A percentile compares a stretch with the other conserved stretches of the same genome.
Conservation (phyloP, 805 yeast genomes). For the Candida nitratophila region DNA sequence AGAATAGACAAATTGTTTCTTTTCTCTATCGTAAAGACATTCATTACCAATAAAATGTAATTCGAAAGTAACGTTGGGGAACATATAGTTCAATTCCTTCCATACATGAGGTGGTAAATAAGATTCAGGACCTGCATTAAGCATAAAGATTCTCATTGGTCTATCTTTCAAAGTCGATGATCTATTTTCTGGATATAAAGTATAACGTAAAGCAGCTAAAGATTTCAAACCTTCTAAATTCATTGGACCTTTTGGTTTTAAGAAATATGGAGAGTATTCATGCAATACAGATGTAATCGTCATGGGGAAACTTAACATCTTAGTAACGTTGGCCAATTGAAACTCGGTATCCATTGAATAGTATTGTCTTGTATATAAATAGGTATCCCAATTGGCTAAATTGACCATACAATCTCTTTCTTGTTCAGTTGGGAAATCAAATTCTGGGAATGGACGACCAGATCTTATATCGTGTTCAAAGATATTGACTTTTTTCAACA, state of each 20-base stretch:
- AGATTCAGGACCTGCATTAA: conserved; percentile 91
- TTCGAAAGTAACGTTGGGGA: conserved; percentile 79
- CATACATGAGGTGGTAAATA: conserved; percentile 92
- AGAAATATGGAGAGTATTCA: conserved; percentile 75
- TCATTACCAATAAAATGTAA: conserved; percentile 94
- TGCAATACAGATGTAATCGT: conserved; percentile 82
- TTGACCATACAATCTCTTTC: conserved; percentile 70
- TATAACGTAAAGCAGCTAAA: conserved; percentile 84
- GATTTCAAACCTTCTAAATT: conserved; percentile 92
- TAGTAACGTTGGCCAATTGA: conserved; percentile 91
- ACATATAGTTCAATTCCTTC: conserved; percentile 83
- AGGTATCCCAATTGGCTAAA: conserved; percentile 85
- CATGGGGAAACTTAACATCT: conserved; percentile 87
- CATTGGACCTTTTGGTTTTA: conserved; percentile 80
- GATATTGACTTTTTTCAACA: conserved; percentile 78
- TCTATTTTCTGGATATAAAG: conserved; percentile 69
- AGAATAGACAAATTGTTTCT: conserved; percentile 51
- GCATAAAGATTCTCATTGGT: conserved; percentile 80
- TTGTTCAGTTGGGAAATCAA: conserved; percentile 82
- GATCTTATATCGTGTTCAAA: conserved; percentile 93
- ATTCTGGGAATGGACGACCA: conserved; percentile 92
- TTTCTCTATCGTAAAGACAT: conserved; percentile 66
- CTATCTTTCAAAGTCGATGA: conserved; percentile 66
- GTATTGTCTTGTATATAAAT: conserved; percentile 85
- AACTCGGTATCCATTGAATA: conserved; percentile 96